Evolutionary conservation across 257 asterid genomes (phyloP).

Genomic region (Solanum pinnatisectum): DNA sequence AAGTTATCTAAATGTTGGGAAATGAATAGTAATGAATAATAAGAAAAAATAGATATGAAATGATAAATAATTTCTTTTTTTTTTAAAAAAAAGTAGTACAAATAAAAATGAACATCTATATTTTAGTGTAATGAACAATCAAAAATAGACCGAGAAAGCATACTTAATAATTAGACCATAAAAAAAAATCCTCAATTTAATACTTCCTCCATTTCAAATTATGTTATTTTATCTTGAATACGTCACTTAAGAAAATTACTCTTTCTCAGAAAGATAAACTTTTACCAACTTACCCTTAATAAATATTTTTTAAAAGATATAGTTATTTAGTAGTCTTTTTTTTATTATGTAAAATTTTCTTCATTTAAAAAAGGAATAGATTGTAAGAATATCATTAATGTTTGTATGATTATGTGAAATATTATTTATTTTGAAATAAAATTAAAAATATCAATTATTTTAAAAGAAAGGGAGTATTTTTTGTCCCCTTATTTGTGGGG

Average conservation of each 20-base stretch:
- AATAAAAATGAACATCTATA: neutral
- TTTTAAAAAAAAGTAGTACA: rapidly evolving
- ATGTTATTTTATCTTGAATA: neutral
- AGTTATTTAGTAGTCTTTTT: neutral
- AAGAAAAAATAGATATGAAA: too few species aligned
- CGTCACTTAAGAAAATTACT: neutral
- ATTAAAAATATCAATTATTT: too few species aligned
- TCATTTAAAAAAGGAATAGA: too few species aligned
- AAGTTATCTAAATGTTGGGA: neutral
- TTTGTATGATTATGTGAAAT: neutral
- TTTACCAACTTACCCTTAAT: neutral
- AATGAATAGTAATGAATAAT: too few species aligned
- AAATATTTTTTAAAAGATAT: too few species aligned
- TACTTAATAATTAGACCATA: neutral
- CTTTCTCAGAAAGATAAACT: neutral
- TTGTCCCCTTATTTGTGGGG: neutral
- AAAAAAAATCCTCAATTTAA: neutral
- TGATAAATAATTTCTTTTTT: neutral
- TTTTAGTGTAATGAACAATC: neutral
- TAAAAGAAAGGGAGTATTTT: neutral
- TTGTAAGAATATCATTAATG: too few species aligned
- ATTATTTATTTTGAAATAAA: too few species aligned
- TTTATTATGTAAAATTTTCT: neutral
- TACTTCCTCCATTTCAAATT: neutral
- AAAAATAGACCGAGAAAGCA: neutral